phyloP scores from a whole-genome alignment of 2,329 filamentous ascomycete genomes.

The Phyllosticta citrichinensis region DNA sequence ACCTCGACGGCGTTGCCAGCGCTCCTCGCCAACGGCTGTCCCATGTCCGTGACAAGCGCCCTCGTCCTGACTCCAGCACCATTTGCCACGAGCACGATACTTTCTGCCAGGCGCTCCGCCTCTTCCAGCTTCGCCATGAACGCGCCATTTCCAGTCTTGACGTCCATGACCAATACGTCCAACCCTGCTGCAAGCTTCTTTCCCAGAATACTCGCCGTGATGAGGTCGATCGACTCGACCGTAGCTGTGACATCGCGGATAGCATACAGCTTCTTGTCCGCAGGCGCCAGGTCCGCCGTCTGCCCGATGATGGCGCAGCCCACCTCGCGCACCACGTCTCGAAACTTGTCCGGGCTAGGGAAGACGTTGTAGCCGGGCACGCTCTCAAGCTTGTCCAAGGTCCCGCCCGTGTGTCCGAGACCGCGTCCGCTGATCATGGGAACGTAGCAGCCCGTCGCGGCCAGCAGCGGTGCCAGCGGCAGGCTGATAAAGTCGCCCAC shows the following conservation, averaged over 20 bases:
- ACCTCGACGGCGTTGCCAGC: slow-evolving; percentile 10
- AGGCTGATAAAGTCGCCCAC: slow-evolving; percentile 9
- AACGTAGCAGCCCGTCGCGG: slow-evolving; percentile 7
- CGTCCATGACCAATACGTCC: slow-evolving; percentile 10
- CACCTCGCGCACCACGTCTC: not conserved
- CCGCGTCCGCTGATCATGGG: slow-evolving; percentile 9
- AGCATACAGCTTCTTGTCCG: slow-evolving; percentile 10
- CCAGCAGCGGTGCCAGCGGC: slow-evolving; percentile 9
- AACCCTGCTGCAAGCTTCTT: slow-evolving; percentile 10
- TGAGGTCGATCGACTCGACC: slow-evolving; percentile 9
- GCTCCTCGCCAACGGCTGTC: slow-evolving; percentile 2
- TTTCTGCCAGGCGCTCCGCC: slow-evolving; percentile 1
- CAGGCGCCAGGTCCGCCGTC: slow-evolving; percentile 8
- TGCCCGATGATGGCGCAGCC: slow-evolving; percentile 10
- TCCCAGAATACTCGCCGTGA: slow-evolving; percentile 7
- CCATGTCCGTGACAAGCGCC: slow-evolving; percentile 8
- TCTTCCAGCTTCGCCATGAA: slow-evolving; percentile 5
- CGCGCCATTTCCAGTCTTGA: slow-evolving; percentile 9
- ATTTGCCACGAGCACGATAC: slow-evolving; percentile 9
- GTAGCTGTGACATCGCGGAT: slow-evolving; percentile 10
- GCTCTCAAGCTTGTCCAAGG: slow-evolving; percentile 10
- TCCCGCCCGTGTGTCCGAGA: slow-evolving; percentile 10
- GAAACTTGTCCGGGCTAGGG: slow-evolving; percentile 5
- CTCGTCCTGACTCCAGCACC: slow-evolving; percentile 5
- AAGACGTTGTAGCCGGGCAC: slow-evolving; percentile 6